phyloP scores from a whole-genome alignment of 305 asterid genomes.

The Fraxinus greggii region DNA sequence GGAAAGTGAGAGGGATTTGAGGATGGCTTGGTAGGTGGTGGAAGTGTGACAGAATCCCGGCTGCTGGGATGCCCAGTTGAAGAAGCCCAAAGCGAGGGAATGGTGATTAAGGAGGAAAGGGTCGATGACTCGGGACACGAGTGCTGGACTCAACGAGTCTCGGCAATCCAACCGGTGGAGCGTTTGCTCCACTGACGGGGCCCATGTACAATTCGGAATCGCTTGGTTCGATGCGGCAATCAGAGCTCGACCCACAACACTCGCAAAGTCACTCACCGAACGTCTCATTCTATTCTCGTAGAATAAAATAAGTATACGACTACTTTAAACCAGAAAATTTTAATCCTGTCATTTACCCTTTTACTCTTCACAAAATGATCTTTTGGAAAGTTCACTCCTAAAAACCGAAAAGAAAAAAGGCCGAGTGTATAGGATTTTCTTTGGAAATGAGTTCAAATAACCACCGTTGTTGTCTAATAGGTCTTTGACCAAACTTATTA shows the following conservation, averaged over 20 bases:
- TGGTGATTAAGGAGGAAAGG: conserved; percentile 76
- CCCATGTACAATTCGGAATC: conserved; percentile 50
- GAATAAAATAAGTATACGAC: background rate
- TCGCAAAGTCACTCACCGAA: conserved; percentile 50
- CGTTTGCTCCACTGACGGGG: conserved; percentile 71
- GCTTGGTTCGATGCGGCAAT: conserved; percentile 43
- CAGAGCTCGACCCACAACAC: conserved; percentile 58
- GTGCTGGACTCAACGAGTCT: conserved; percentile 54
- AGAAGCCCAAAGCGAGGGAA: conserved; percentile 82
- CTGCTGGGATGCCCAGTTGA: conserved; percentile 95
- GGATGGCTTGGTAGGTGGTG: conserved; percentile 60
- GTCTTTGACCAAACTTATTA: too few relatives aligned
- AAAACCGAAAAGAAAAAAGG: too few relatives aligned
- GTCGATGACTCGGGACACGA: conserved; percentile 76
- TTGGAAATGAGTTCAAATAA: too few relatives aligned
- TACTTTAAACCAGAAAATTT: background rate
- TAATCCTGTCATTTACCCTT: background rate
- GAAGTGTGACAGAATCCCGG: conserved; percentile 75
- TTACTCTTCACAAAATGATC: background rate
- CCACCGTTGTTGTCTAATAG: too few relatives aligned
- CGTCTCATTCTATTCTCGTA: conserved; percentile 36
- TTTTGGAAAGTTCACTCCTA: background rate
- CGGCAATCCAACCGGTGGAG: conserved; percentile 71
- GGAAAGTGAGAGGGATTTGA: conserved; percentile 66
- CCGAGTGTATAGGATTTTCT: too few relatives aligned